Evolutionary conservation across 1,284 basidiomycete species (phyloP).

Genomic region (Apiotrichum brassicae): DNA sequence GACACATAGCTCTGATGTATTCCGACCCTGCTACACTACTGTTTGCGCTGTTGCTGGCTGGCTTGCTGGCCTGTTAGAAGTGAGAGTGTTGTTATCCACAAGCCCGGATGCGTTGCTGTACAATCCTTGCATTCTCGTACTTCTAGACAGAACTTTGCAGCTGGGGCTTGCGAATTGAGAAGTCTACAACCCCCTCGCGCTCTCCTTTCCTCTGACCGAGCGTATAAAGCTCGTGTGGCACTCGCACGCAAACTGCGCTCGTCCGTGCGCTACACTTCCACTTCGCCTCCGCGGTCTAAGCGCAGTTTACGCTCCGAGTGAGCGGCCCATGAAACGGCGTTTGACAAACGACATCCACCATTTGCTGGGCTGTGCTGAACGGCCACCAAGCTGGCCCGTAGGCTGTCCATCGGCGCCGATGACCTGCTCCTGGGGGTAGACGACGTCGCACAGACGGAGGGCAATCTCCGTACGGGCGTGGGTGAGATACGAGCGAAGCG

Average conservation of each 20-base stretch:
- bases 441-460: constrained; percentile 71
- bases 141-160: background rate
- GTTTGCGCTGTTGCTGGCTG: too few species aligned
- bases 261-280: too few species aligned
- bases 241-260: too few species aligned
- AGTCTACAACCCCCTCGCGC: background rate
- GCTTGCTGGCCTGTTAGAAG: too few species aligned
- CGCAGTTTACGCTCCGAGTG: constrained; percentile 5
- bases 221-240: too few species aligned
- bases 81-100: too few species aligned
- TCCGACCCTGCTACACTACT: too few species aligned
- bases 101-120: too few species aligned
- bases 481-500: constrained; percentile 77
- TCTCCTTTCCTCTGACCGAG: background rate
- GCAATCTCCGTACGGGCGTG: constrained; percentile 91
- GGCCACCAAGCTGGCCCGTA: constrained; percentile 50
- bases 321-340: constrained; percentile 49
- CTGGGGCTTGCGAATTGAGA: background rate
- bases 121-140: background rate
- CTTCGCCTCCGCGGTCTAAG: background rate
- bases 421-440: constrained; percentile 57
- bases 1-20: too few species aligned
- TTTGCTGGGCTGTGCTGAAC: constrained; percentile 73
- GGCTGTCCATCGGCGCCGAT: constrained; percentile 49
- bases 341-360: constrained; percentile 99